These are phyloP conservation scores for Cynara cardunculus DNA, from an alignment of 129 eudicot genomes.

Conservation along the genomic window DNA sequence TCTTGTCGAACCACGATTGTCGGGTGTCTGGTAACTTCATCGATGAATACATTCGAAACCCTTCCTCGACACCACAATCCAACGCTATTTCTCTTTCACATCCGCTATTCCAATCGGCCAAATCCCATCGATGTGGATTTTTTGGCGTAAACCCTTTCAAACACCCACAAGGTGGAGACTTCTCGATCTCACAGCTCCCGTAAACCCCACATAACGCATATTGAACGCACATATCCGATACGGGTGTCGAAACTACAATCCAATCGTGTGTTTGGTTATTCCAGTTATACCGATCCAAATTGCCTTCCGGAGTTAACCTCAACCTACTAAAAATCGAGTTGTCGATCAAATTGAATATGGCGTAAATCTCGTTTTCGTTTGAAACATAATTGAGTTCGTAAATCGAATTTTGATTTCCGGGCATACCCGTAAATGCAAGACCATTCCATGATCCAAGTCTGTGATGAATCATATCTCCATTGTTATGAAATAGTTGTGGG, in stretches of 20 bases:
- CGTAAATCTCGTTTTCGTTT: background rate
- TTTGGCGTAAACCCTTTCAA: conserved; percentile 33
- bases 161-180: conserved; percentile 29
- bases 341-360: background rate
- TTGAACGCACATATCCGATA: background rate
- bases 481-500: background rate
- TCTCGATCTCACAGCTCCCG: conserved; percentile 26
- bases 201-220: conserved; percentile 32
- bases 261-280: background rate
- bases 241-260: background rate
- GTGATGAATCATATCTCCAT: background rate
- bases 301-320: conserved; percentile 1
- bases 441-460: conserved; percentile 34
- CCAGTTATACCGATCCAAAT: background rate
- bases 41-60: conserved; percentile 14
- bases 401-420: background rate
- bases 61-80: conserved; percentile 30
- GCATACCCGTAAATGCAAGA: background rate
- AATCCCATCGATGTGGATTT: conserved; percentile 21
- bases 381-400: background rate
- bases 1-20: conserved; percentile 7
- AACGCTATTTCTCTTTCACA: conserved; percentile 27
- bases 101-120: conserved; percentile 37
- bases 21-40: conserved; percentile 39
- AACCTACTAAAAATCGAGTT: background rate